A percentile compares a stretch with the other conserved stretches of the same genome.
Evolutionary conservation across 371 early-diverging fungal genomes (phyloP).

Genomic region (Aphelidium insulamus): DNA sequence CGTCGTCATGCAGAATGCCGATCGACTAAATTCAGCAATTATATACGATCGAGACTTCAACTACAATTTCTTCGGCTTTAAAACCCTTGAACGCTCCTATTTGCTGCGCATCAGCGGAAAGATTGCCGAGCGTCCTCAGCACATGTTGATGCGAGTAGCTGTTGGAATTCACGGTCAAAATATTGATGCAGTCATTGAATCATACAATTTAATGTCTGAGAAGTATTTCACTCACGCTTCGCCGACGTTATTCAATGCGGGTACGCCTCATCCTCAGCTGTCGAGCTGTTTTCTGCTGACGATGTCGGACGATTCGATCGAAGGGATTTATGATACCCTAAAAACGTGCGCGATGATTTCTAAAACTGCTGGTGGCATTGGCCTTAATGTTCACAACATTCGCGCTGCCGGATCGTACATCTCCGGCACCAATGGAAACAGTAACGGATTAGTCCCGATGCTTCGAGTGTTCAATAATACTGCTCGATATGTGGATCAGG

Average conservation of each 20-base stretch:
- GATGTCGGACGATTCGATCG: conserved; percentile 92
- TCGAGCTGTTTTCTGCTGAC: conserved; percentile 91
- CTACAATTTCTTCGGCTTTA: conserved; percentile 97
- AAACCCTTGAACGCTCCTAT: conserved; percentile 93
- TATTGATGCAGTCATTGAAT: conserved; percentile 80
- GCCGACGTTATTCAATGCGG: conserved; percentile 97
- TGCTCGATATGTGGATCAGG: conserved; percentile 96
- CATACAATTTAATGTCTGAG: conserved; percentile 87
- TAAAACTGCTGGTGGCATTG: conserved; percentile 97
- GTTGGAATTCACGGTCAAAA: conserved; percentile 94
- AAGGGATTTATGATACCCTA: conserved; percentile 95
- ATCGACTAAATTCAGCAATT: conserved; percentile 70
- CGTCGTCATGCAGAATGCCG: conserved; percentile 47
- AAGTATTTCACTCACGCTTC: conserved; percentile 96
- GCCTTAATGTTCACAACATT: conserved; percentile 89
- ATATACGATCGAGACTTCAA: conserved; percentile 88
- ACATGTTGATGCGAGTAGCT: conserved; percentile 97
- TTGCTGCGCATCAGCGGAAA: conserved; percentile 64
- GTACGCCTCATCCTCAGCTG: conserved; percentile 86
- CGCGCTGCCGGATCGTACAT: conserved; percentile 88
- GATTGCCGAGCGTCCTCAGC: conserved; percentile 92
- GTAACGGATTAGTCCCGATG: conserved; percentile 97
- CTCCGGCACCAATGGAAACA: conserved; percentile 91
- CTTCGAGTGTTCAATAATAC: conserved; percentile 96
- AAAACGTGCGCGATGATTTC: conserved; percentile 94